phyloP scores from a whole-genome alignment of 306 rosid species.

The Vicia faba region DNA sequence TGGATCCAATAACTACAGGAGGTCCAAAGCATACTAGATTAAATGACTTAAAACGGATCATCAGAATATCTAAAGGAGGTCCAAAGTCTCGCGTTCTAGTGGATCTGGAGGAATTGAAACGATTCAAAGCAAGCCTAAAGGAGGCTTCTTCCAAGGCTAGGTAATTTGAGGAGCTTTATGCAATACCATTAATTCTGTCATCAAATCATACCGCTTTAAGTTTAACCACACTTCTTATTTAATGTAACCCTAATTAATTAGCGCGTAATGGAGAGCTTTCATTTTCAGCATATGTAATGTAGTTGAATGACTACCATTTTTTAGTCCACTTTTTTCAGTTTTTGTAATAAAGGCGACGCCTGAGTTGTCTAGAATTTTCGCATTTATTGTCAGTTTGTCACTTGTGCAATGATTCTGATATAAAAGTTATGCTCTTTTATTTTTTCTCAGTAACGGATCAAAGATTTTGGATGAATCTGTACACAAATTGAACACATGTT shows the following conservation, averaged over 20 bases:
- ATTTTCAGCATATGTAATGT: conserved; percentile 22
- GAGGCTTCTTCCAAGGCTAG: conserved; percentile 71
- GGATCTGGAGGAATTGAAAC: conserved; percentile 69
- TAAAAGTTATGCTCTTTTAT: conserved; percentile 39
- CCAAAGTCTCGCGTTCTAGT: conserved; percentile 55
- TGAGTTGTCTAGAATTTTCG: conserved; percentile 16
- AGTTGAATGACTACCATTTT: conserved; percentile 3
- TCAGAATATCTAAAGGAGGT: conserved; percentile 61
- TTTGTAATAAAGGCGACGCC: conserved; percentile 13
- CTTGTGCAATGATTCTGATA: conserved; percentile 34
- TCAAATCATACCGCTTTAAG: conserved; percentile 30
- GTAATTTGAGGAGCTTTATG: conserved; percentile 50
- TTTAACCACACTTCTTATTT: conserved; percentile 8
- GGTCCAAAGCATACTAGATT: conserved; percentile 51
- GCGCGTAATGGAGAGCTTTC: conserved; percentile 21
- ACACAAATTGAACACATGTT: conserved; percentile 64
- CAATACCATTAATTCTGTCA: conserved; percentile 24
- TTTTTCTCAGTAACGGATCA: conserved; percentile 62
- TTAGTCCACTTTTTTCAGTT: conserved; percentile 13
- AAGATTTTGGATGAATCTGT: conserved; percentile 68
- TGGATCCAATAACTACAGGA: conserved; percentile 66
- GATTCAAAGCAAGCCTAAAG: conserved; percentile 56
- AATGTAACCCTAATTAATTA: conserved; percentile 16
- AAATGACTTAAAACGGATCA: conserved; percentile 58
- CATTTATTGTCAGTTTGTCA: conserved; percentile 22